Conservation (phyloP, 2,329 filamentous ascomycete species). For the Fusarium heterosporum region DNA sequence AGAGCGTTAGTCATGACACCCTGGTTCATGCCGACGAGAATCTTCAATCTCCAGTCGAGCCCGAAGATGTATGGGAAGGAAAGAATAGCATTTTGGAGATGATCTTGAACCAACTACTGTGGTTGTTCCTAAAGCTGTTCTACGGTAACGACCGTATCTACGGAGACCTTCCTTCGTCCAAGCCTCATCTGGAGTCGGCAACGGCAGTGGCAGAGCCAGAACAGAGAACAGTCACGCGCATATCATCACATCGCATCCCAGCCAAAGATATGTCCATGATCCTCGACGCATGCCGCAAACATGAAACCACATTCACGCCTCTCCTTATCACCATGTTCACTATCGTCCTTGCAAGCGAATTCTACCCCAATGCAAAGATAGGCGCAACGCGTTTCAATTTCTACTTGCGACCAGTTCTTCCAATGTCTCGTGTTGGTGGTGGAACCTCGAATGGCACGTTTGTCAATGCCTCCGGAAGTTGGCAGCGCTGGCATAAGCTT, state of each 20-base stretch:
- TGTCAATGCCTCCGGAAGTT: background rate
- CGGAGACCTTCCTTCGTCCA: background rate
- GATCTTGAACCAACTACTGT: background rate
- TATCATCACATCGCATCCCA: constrained; percentile 23
- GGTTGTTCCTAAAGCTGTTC: background rate
- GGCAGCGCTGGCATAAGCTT: constrained; percentile 8
- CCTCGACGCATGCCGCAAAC: constrained; percentile 33
- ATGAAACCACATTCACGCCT: constrained; percentile 42
- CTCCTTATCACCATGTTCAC: constrained; percentile 29
- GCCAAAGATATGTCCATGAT: constrained; percentile 13
- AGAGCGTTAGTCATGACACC: background rate
- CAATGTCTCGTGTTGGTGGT: background rate
- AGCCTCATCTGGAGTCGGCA: background rate
- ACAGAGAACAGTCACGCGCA: constrained; percentile 18
- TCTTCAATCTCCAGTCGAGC: background rate
- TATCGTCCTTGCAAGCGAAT: constrained; percentile 34
- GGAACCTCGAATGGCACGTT: background rate
- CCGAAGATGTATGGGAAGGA: background rate
- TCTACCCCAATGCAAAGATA: constrained; percentile 41
- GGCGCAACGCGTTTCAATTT: constrained; percentile 21
- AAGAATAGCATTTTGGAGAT: background rate
- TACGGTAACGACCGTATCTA: background rate
- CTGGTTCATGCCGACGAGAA: background rate
- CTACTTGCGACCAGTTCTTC: constrained; percentile 20
- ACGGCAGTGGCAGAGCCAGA: background rate